Evolutionary conservation across 306 rosid species (phyloP), one percentile per base, ranked within the genome.

Genomic region (Vachellia collinsii): DNA sequence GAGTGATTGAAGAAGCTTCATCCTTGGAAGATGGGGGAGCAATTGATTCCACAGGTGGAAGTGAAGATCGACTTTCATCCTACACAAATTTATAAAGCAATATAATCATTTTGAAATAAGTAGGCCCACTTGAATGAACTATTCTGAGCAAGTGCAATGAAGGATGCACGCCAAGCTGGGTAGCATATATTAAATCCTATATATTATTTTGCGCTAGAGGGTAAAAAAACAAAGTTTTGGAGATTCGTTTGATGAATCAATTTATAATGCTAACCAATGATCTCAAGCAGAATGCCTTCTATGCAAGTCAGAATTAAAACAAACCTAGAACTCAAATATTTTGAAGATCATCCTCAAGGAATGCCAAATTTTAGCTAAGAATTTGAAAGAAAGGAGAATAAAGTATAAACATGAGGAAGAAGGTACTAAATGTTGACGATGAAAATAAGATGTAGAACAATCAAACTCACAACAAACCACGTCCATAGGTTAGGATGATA

Each of bases 1-100:
- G 99, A 70, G 99, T 96, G 85, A 93, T 91, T 70, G 99, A 91
- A 76, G 93, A 82, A 78, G 90, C 93, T 79, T 96, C 98, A 67
- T 64, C 90, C 83, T 88, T 96, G 38, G 97, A 83, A 87, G 97
- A 83, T 47, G 90, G 89, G 80, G 90, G 73, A 79, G 96, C 92
- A 81, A 92, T 87, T 78, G 97, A 89, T 59, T 91, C 98, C 85
- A 74, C 83, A 25, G 74, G 84, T 67, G 88, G 88, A 80, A 89
- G 81, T 42, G 95, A 88, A 75, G 97, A 87, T 65, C 74, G 93
- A 39, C 86, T 78, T 69, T 92, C 94, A 81, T 96, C 98, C 99
- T 93, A 83, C 83, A 78, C 53, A 36, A 83, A 69, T 77, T 83
- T 53, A 77, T 46, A 43, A 23, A 67, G 72, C 62, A 82, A 53